Evolutionary conservation across 179 eudicot genomes (phyloP).

Genomic region (Silene vulgaris): DNA sequence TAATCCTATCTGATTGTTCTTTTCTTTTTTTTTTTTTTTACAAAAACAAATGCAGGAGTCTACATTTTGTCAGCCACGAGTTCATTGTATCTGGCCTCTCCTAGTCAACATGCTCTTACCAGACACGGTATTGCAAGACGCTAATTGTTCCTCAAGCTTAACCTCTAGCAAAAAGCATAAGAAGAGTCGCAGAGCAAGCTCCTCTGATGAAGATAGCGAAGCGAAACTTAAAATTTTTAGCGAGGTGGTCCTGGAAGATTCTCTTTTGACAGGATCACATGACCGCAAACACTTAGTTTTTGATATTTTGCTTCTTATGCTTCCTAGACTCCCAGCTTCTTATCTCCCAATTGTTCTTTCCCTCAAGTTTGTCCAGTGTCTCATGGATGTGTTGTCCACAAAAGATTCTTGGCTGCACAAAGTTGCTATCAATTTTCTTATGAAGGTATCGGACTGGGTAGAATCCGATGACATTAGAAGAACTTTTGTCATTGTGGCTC

Average conservation of each 20-base stretch:
- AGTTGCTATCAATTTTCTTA: conserved; percentile 67
- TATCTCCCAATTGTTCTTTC: conserved; percentile 61
- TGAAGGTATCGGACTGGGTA: conserved; percentile 63
- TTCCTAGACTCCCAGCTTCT: conserved; percentile 74
- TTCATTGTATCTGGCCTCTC: conserved; percentile 84
- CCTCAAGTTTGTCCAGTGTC: conserved; percentile 71
- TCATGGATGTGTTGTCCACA: conserved; percentile 69
- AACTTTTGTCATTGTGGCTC: conserved; percentile 62
- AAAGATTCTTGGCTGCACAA: conserved; percentile 84
- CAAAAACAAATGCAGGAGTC: conserved; percentile 55
- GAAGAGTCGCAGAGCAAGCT: conserved; percentile 60
- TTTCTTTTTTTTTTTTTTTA: neutral
- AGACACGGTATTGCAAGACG: conserved; percentile 49
- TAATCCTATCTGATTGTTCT: neutral
- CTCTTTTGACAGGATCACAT: conserved; percentile 74
- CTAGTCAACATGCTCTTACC: conserved; percentile 62
- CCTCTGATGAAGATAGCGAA: conserved; percentile 66
- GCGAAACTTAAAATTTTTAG: conserved; percentile 55
- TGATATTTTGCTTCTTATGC: conserved; percentile 68
- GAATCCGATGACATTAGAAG: conserved; percentile 57
- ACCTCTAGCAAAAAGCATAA: conserved; percentile 64
- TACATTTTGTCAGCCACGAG: conserved; percentile 89
- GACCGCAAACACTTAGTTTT: conserved; percentile 85
- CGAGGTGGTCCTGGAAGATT: conserved; percentile 66
- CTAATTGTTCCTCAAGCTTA: conserved; percentile 41